These are phyloP conservation scores for Mycena citricolor DNA, from an alignment of 1,284 basidiomycete genomes.

Conservation along the genomic window DNA sequence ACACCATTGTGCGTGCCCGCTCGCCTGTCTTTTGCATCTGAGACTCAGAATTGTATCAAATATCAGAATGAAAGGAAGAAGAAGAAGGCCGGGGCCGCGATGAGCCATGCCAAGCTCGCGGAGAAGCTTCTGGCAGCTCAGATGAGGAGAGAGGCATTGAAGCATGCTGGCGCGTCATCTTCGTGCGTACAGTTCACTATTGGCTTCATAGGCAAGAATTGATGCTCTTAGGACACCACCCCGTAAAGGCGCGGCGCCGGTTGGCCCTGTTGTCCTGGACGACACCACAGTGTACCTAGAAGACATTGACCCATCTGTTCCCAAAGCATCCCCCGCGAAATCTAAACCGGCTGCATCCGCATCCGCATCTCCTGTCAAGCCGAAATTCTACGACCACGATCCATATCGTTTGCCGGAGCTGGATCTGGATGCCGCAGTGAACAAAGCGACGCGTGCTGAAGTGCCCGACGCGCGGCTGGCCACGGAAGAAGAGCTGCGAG, in stretches of 20 bases:
- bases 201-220: constrained; percentile 23
- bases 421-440: constrained; percentile 58
- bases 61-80: constrained; percentile 78
- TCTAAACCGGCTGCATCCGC: constrained; percentile 34
- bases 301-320: constrained; percentile 67
- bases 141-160: constrained; percentile 87
- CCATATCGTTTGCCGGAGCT: constrained; percentile 83
- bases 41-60: neutral
- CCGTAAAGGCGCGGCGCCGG: constrained; percentile 44
- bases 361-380: constrained; percentile 53
- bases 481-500: constrained; percentile 87
- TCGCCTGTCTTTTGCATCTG: neutral
- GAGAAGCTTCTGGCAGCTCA: constrained; percentile 94
- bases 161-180: constrained; percentile 54
- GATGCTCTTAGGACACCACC: no score
- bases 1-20: constrained; percentile 72
- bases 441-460: constrained; percentile 54
- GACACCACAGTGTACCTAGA: constrained; percentile 83
- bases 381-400: constrained; percentile 75
- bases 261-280: constrained; percentile 49
- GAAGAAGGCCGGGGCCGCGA: constrained; percentile 85
- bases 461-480: constrained; percentile 87
- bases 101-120: constrained; percentile 81
- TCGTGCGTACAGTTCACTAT: neutral
- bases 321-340: constrained; percentile 51